Conservation (phyloP, 2,329 filamentous ascomycete genomes). For the Periconia sp. region DNA sequence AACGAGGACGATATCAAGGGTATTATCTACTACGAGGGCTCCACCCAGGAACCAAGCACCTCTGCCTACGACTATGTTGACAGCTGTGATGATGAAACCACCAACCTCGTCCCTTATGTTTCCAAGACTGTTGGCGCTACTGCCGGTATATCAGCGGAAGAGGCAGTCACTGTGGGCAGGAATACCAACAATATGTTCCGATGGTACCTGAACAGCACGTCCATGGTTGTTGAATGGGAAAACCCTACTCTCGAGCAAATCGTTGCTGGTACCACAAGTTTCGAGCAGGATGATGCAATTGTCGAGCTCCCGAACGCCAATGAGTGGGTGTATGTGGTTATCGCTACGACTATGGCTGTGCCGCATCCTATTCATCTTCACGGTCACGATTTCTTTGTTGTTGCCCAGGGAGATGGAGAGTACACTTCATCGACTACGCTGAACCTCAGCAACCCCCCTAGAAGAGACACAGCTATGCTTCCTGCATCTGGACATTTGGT, state of each 20-base stretch:
- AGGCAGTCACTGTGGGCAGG: constrained; percentile 34
- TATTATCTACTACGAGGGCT: constrained; percentile 43
- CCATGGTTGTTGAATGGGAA: constrained; percentile 42
- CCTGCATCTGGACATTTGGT: constrained; percentile 35
- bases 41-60: constrained; percentile 31
- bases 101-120: constrained; percentile 26
- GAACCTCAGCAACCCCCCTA: constrained; percentile 33
- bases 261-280: constrained; percentile 34
- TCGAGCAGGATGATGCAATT: constrained; percentile 32
- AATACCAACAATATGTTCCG: constrained; percentile 41
- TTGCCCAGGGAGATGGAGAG: constrained; percentile 29
- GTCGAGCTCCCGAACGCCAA: constrained; percentile 23
- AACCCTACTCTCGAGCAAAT: constrained; percentile 44
- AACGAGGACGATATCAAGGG: constrained; percentile 36
- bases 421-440: constrained; percentile 17
- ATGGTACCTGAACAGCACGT: constrained; percentile 45
- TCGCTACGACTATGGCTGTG: constrained; percentile 40
- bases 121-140: constrained; percentile 38
- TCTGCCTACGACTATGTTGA: constrained; percentile 37
- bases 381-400: constrained; percentile 37
- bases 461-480: constrained; percentile 36
- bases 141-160: constrained; percentile 22
- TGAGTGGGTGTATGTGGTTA: constrained; percentile 45
- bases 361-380: constrained; percentile 36
- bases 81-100: constrained; percentile 42